Base-by-base conservation (phyloP, 148 eudicot genomes). In the Camellia sinensis region DNA sequence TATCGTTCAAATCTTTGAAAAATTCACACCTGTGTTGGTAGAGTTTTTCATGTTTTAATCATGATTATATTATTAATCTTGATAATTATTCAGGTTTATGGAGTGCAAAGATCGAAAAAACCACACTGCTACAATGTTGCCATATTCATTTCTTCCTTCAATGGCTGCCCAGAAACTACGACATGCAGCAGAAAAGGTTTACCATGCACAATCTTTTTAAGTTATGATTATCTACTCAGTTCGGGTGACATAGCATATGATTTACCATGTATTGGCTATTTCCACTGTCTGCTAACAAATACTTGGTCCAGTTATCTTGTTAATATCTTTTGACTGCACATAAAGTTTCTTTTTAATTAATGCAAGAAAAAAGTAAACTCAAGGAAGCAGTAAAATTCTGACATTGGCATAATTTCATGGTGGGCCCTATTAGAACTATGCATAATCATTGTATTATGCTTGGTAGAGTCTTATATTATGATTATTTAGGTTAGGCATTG, bases 21-120 rank as follows among this genome's bases (percentile, higher is more conserved):
- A 73, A 62, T 40, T 21, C 15, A 48, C 8, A n/a, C 3, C 12
- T 19, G n/a, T 67, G 66, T 69, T 21, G 53, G 56, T 5, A 4
- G 69, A 45, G 43, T 21, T 76, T 37, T 53, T 50, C 18, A 6
- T 73, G 52, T 78, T 57, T 22, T 54, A 67, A 29, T 79, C 63
- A 71, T 29, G 75, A 75, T 75, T 76, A 41, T 79, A 56, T 67
- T 63, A 81, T 74, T 86, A 76, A 82, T 84, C 71, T 59, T 80
- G 64, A 66, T 80, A 62, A 74, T 80, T 65, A 74, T 90, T 46
- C 89, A 96, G 99, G 99, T 96, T 96, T 86, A 85, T 83, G 88
- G 99, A 96, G 81, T 96, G 99, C 92, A 96, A 92, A 86, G 97
- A 96, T 84, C 85, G 99, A 74, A 90, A 91, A 40, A 91, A 93